Evolutionary conservation across 2,329 filamentous ascomycete species (phyloP), one percentile per base, ranked within the genome.

Genomic region (Penicillium sp.): DNA sequence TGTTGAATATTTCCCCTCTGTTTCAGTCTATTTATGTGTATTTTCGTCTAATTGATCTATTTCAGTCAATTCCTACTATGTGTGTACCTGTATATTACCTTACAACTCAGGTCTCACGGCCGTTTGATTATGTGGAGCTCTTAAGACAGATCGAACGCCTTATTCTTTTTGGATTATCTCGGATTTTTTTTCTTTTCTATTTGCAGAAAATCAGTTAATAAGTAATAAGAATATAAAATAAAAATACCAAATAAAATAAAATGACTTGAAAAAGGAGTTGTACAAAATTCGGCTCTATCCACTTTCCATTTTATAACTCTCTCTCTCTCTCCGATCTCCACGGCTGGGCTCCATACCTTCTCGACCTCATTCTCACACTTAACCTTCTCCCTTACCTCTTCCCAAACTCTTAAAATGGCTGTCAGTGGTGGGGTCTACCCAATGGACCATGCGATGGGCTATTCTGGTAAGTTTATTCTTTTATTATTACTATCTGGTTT

Each of bases 381-480:
- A 57, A 54, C 63, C 62, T 60, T 67, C 64, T 66, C 61, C 38
- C 40, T 55, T 51, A 13, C 47, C 31, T 55, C 63, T 60, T 49
- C 47, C 52, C 4, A 2, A 38, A 36, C 36, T 49, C 16, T 39
- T 45, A 62, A 39, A 51, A 72, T 71, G 69, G 62, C 68, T 65
- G 23, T 53, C 23, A 66, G 62, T 46, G 67, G 66, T 43, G 67
- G 67, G 57, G 65, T 64, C 9, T 65, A 70, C 57, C 65, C 68
- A 3, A 59, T 71, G 60, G 67, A 71, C 16, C 60, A 65, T 21
- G 58, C 63, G 31, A 60, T 65, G 34, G 60, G 60, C 6, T 34
- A 58, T 9, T 51, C 56, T 54, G 64, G 61, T 68, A 50, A 63
- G 65, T 66, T 34, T 34, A 15, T 13, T 33, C 13, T 33, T 33